Evolutionary conservation across 441 rosid genomes (phyloP).

Genomic region (Gossypium schwendimanii): DNA sequence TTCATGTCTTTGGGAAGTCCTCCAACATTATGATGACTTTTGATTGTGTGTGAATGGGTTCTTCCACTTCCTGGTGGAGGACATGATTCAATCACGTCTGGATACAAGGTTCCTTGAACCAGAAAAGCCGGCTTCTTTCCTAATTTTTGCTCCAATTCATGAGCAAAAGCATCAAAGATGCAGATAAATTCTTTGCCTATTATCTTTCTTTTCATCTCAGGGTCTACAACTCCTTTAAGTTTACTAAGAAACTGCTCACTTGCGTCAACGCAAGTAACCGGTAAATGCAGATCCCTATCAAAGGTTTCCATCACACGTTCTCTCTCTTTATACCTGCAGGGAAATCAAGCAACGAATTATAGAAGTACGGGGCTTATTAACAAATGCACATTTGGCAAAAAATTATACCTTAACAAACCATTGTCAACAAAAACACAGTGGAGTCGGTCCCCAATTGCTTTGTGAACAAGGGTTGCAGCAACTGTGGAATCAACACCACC

Average conservation of each 20-base stretch:
- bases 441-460: conserved; percentile 85
- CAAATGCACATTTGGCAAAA: not conserved
- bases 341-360: not conserved
- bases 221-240: conserved; percentile 83
- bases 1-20: conserved; percentile 94
- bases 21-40: conserved; percentile 94
- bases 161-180: conserved; percentile 69
- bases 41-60: conserved; percentile 76
- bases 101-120: conserved; percentile 91
- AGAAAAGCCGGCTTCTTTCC: conserved; percentile 72
- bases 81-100: conserved; percentile 92
- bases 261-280: conserved; percentile 83
- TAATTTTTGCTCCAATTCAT: conserved; percentile 58
- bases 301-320: conserved; percentile 89
- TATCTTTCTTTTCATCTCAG: conserved; percentile 82
- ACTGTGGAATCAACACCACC: conserved; percentile 96
- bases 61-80: conserved; percentile 94
- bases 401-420: conserved; percentile 65
- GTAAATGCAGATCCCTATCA: conserved; percentile 71
- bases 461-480: conserved; percentile 92
- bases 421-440: conserved; percentile 91
- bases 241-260: conserved; percentile 59
- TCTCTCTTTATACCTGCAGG: conserved; percentile 67
- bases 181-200: conserved; percentile 79
- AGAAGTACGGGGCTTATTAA: not conserved